These are phyloP conservation scores for Avena sativa DNA, from an alignment of 176 grass and related monocot genomes.

Conservation along the genomic window DNA sequence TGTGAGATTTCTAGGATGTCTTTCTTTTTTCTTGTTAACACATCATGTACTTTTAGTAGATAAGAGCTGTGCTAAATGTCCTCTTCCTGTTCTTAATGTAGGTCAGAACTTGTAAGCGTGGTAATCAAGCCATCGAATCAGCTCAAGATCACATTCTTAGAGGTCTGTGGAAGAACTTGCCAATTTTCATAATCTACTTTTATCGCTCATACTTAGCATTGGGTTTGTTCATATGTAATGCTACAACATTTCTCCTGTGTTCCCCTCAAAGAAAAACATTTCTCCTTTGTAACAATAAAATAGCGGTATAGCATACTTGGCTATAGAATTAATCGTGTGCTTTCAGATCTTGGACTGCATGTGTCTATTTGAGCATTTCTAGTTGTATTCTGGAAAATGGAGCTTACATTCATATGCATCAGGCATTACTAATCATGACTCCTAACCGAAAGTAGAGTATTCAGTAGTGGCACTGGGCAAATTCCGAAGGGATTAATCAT, in stretches of 20 bases:
- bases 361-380: not conserved
- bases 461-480: not conserved
- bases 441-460: not conserved
- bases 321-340: not conserved
- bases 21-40: not conserved
- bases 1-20: not conserved
- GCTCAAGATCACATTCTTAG: constrained; percentile 96
- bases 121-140: constrained; percentile 92
- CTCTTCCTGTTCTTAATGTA: constrained; percentile 57
- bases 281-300: constrained; percentile 17
- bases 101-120: constrained; percentile 87
- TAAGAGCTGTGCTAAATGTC: constrained; percentile 37
- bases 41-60: not conserved
- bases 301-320: not conserved
- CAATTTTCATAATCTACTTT: constrained; percentile 21
- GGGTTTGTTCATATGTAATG: not conserved
- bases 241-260: not conserved
- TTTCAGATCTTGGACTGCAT: not conserved
- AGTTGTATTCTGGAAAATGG: not conserved
- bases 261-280: not conserved
- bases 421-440: not conserved
- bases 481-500: not conserved
- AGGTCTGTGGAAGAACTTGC: constrained; percentile 62
- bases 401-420: not conserved
- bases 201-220: not conserved